Evolutionary conservation across 371 early-diverging fungal species (phyloP).

Genomic region (Mortierella sp.): DNA sequence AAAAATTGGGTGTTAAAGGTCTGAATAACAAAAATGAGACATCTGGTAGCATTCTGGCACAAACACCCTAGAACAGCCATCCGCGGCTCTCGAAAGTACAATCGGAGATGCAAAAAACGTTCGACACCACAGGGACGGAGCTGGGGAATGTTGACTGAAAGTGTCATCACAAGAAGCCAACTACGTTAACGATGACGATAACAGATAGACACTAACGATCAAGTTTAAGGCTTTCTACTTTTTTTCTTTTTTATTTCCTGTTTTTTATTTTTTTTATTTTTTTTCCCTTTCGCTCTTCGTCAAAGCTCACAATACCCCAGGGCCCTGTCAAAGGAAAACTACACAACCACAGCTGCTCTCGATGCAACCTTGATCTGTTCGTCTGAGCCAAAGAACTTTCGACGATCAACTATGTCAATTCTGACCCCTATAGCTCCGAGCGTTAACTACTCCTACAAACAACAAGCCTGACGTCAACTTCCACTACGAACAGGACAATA

Average conservation of each 20-base stretch:
- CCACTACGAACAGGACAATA: not conserved
- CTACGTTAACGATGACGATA: not conserved
- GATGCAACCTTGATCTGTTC: not conserved
- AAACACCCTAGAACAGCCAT: conserved; percentile 12
- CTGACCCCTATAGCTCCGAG: not conserved
- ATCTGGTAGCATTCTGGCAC: conserved; percentile 12
- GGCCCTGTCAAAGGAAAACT: not conserved
- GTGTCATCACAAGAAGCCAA: not conserved
- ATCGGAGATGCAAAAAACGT: conserved; percentile 1
- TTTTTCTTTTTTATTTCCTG: not conserved
- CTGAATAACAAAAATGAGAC: conserved; percentile 7
- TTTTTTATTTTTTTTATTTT: not conserved
- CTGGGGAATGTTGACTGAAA: not conserved
- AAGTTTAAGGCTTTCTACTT: not conserved
- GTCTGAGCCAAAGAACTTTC: not conserved
- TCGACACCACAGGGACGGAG: not conserved
- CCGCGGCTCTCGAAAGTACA: not conserved
- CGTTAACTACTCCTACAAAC: not conserved
- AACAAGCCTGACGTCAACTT: not conserved
- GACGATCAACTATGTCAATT: not conserved
- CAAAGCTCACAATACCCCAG: not conserved
- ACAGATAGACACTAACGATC: not conserved
- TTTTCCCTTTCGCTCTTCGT: not conserved
- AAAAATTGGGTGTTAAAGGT: conserved; percentile 2
- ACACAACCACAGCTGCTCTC: not conserved